Percentiles rank a stretch among this genome's conserved stretches.
Evolutionary conservation across 139 green algal genomes (phyloP).

Genomic region (Chlamydomonas urium): DNA sequence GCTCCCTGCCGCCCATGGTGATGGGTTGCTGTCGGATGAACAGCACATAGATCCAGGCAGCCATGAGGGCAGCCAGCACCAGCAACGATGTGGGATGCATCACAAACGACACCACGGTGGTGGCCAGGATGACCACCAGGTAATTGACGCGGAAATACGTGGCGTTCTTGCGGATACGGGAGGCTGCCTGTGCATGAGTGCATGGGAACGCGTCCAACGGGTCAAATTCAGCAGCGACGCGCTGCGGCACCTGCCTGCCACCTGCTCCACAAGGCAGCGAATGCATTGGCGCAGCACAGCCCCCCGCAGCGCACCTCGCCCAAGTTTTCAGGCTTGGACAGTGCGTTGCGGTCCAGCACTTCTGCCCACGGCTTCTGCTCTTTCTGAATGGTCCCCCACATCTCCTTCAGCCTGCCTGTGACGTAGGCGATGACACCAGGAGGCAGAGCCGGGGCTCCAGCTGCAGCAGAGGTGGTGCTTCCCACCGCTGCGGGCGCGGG

Average conservation of each 20-base stretch:
- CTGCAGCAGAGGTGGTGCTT: too few relatives aligned
- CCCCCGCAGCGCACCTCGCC: slow-evolving; percentile 49
- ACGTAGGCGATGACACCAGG: background rate
- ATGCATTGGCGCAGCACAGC: background rate
- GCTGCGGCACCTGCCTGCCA: background rate
- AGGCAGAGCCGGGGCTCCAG: background rate
- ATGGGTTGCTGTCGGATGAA: slow-evolving; percentile 69
- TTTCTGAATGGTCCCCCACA: background rate
- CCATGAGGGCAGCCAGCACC: slow-evolving; percentile 64
- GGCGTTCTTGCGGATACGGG: slow-evolving; percentile 79
- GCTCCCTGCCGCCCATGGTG: slow-evolving; percentile 65
- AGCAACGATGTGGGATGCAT: slow-evolving; percentile 71
- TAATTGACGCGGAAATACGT: slow-evolving; percentile 95
- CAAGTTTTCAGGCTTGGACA: slow-evolving; percentile 70
- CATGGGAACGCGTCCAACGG: background rate
- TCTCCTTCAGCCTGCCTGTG: slow-evolving; percentile 4
- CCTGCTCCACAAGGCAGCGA: background rate
- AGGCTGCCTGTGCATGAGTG: slow-evolving; percentile 61
- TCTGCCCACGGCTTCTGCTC: slow-evolving; percentile 86
- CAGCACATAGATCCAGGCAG: slow-evolving; percentile 85
- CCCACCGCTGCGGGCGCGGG: background rate
- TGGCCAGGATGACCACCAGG: slow-evolving; percentile 62
- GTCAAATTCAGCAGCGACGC: background rate
- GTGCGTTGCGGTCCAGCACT: slow-evolving; percentile 70
- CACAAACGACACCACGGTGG: slow-evolving; percentile 59